Base-by-base conservation (phyloP, 2,329 filamentous ascomycete genomes). In the Hypomyces perniciosus region DNA sequence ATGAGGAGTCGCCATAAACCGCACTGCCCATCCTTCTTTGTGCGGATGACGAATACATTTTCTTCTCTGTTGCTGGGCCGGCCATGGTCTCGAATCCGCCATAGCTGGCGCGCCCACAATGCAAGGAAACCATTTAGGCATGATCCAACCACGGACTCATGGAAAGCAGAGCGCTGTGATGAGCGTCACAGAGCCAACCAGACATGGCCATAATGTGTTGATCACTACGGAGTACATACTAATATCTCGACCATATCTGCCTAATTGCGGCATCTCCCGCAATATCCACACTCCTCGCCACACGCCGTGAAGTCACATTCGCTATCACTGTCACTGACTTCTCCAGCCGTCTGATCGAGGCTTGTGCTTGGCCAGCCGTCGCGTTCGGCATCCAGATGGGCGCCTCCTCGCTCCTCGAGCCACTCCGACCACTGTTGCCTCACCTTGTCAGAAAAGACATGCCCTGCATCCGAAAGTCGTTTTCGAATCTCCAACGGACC, bases 241-340 rank as follows among this genome's bases (percentile, higher is more conserved):
- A 26, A 27, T 34, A 13, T 39, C 12, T 8, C 6, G 20, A 20
- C 20, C 20, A 8, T 13, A 5, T 20, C 10, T 26, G 12, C 8
- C 30, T 33, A 41, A 7, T 20, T 50, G 9, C 34, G 34, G 10
- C 62, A 63, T 44, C 56, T 54, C 7, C 62, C 63, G 20, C 61
- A 65, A 39, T 65, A 65, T 27, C 59, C 60, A 37, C 63, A 65
- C 45, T 64, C 59, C n/a, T 38, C 35, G 52, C 63, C 59, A 42
- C 63, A 65, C 1, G 59, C 61, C 27, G 57, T 54, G 35, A 51
- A 62, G n/a, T 64, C 62, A 1, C 38, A 33, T 38, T 52, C 52
- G 4, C 46, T 48, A 8, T 55, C 52, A 6, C 41, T 52, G 31
- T 57, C 54, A 33, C 44, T 37, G 29, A 46, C 20, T 20, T 38